Conservation (phyloP, 495 filamentous ascomycete species). For the Penicillium ucsense region DNA sequence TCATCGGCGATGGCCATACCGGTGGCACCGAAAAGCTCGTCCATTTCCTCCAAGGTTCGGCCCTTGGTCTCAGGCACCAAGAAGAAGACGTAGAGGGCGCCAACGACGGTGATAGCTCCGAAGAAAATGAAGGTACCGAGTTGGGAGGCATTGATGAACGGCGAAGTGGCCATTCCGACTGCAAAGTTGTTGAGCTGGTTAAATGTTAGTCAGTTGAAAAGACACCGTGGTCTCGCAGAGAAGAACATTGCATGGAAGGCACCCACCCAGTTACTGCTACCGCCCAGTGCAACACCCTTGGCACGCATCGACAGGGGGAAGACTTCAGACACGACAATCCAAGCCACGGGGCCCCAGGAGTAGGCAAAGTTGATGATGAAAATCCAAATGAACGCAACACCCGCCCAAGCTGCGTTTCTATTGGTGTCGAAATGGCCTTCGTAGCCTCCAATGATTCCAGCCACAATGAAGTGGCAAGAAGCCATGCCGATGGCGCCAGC, state of each 20-base stretch:
- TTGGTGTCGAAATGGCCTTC: conserved; percentile 49
- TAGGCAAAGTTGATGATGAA: conserved; percentile 30
- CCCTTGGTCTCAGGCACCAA: conserved; percentile 7
- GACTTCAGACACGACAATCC: conserved; percentile 8
- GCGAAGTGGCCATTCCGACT: conserved; percentile 1
- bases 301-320: conserved; percentile 3
- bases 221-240: no score
- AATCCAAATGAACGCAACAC: conserved; percentile 66
- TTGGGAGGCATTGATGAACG: background rate
- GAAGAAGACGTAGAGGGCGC: background rate
- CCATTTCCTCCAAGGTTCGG: conserved; percentile 5
- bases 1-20: conserved; percentile 1
- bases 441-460: conserved; percentile 53
- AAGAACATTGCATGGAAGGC: background rate
- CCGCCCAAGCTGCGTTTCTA: conserved; percentile 56
- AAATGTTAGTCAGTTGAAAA: background rate
- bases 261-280: conserved; percentile 2
- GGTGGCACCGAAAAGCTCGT: conserved; percentile 3
- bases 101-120: background rate
- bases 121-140: conserved; percentile 7
- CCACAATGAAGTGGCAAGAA: conserved; percentile 50
- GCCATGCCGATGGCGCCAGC: conserved; percentile 57
- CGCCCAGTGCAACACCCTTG: conserved; percentile 1
- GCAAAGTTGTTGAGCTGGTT: background rate
- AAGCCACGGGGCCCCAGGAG: conserved; percentile 10